Base-by-base conservation (phyloP, 352 stramenopile species). In the Phytophthora sansomeana region DNA sequence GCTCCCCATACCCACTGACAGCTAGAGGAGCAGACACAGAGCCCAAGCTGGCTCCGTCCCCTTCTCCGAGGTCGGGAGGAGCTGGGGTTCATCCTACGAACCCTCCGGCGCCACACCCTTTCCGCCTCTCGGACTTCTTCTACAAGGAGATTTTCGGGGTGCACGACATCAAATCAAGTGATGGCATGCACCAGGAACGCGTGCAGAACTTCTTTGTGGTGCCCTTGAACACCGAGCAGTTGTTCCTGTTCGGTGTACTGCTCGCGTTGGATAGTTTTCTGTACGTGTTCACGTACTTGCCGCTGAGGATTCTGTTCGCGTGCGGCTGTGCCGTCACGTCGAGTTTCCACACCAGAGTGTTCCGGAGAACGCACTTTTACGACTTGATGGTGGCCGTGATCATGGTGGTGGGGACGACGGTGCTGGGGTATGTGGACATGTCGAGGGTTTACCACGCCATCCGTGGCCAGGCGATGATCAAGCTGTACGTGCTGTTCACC, bases 371-470 rank as follows among this genome's bases (percentile, higher is more conserved):
- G 36, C 89, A 97, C 49, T 85, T 97, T 47, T 98, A 98, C 71
- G 93, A 98, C 62, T 80, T 97, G 41, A 92, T 98, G 88, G 90
- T 96, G 17, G 89, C 79, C 2, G 74, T 92, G 1, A 96, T 96
- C 19, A 75, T 98, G 32, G 62, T 79, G 2, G 80, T 97, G 5
- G 82, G 83, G n/a, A 93, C 89, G 8, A 73, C 50, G 4, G 76
- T 92, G 29, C 67, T 98, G 10, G 81, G 80, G 47, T 81, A 89
- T 6, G 91, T 99, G 19, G 96, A 98, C 44, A 98, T 99, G 80
- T 98, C 92, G 17, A 90, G 96, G n/a, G 87, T 99, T 1, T 99
- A 99, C 82, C 97, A 99, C 79, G 97, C 95, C 64, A 99, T 99
- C 69, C 85, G 97, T 16, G 94, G 94, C n/a, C 96, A 99, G 70